Base-by-base conservation (phyloP, 2,329 filamentous ascomycete genomes). In the Fusarium beomiforme region DNA sequence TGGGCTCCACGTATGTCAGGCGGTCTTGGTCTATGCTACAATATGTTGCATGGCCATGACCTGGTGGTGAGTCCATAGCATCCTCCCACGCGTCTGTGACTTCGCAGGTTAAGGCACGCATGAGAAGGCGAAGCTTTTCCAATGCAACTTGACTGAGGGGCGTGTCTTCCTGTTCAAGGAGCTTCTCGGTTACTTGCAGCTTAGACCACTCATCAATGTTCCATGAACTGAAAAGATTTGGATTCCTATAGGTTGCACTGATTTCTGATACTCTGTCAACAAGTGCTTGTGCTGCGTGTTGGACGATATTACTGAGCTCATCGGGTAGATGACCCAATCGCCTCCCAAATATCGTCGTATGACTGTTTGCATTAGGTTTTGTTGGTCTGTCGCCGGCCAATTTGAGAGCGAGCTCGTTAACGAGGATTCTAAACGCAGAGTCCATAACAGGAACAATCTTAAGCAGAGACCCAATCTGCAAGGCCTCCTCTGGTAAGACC, bases 381-480 rank as follows among this genome's bases (percentile, higher is more conserved):
- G 51, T 11, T 34, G 33, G 33, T 16, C 36, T 19, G 17, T 49
- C 59, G 23, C 76, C 78, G 11, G 82, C 79, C 26, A 82, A 76
- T 42, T 81, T 82, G 16, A 92, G 74, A 6, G 89, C 90, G 55
- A 87, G 83, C 74, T 93, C 90, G 21, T 86, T 88, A 24, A 92
- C 90, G 8, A 92, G 82, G 29, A 91, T 85, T 14, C 85, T 82
- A 70, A 91, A 92, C 1, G 89, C 82, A 23, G 80, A 75, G 34
- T 83, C 83, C 1, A 85, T 80, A 4, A 89, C 75, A 16, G 81
- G 76, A 0, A 80, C 76, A 13, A 85, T 80, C 62, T 85, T 68
- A 9, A 90, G 72, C 6, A 78, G 78, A 69, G 84, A 84, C 8
- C 85, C 89, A 11, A 93, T 87, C 24, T 85, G 84, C 34, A 92